Conservation (phyloP, 2,329 filamentous ascomycete genomes). For the Sarocladiaceae sp. region DNA sequence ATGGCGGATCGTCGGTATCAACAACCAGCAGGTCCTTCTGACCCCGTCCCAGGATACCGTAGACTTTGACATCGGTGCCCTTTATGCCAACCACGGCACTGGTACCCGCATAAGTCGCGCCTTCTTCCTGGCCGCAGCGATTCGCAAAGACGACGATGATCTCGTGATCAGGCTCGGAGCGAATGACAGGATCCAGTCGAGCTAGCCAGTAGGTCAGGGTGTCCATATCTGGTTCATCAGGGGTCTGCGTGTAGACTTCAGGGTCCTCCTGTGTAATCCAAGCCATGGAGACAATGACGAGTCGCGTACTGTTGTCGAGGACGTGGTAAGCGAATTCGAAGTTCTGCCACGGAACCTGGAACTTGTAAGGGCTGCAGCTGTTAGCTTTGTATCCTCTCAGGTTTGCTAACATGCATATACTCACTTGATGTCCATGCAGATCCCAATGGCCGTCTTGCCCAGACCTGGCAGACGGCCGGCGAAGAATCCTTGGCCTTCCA, state of each 20-base stretch:
- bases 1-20: conserved; percentile 48
- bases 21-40: conserved; percentile 66
- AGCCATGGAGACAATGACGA: conserved; percentile 73
- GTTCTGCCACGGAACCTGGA: conserved; percentile 31
- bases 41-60: conserved; percentile 66
- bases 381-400: not conserved
- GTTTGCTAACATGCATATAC: conserved; percentile 13
- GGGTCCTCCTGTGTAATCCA: conserved; percentile 63
- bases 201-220: conserved; percentile 73
- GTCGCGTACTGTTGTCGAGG: conserved; percentile 48
- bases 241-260: conserved; percentile 39
- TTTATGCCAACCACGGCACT: conserved; percentile 66
- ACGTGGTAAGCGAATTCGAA: conserved; percentile 51
- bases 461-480: conserved; percentile 39
- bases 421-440: conserved; percentile 58
- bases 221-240: conserved; percentile 63
- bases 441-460: conserved; percentile 52
- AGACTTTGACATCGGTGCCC: conserved; percentile 61
- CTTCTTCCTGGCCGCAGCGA: conserved; percentile 61
- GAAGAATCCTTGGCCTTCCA: conserved; percentile 53
- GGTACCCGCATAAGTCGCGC: conserved; percentile 68
- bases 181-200: conserved; percentile 62
- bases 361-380: conserved; percentile 29
- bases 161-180: conserved; percentile 47
- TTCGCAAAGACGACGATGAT: conserved; percentile 70